Percentiles rank a stretch among this genome's conserved stretches.
Conservation (phyloP, 2,329 filamentous ascomycete genomes). For the Neodidymelliopsis sp. region DNA sequence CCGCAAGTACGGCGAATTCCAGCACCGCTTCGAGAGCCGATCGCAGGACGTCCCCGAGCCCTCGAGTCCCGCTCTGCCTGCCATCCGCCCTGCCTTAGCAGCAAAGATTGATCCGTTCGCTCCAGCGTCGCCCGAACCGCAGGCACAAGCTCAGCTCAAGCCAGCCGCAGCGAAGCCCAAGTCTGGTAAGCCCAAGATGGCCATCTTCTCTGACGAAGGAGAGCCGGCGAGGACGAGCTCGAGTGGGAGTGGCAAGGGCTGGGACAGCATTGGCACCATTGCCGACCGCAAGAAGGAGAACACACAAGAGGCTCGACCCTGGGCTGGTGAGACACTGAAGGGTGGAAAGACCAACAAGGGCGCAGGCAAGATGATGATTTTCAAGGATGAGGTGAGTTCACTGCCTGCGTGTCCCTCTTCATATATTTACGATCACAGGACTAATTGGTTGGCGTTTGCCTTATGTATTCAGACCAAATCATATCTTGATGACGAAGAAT, state of each 20-base stretch:
- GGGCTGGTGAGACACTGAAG: constrained; percentile 90
- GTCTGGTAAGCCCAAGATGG: constrained; percentile 79
- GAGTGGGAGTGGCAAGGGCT: constrained; percentile 72
- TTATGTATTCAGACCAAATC: constrained; percentile 61
- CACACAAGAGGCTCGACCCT: constrained; percentile 81
- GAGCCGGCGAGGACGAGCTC: constrained; percentile 60
- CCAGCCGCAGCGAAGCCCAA: constrained; percentile 63
- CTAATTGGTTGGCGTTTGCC: constrained; percentile 74
- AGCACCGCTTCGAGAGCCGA: constrained; percentile 75
- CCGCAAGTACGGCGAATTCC: constrained; percentile 92
- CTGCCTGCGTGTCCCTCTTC: constrained; percentile 46
- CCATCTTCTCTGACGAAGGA: constrained; percentile 86
- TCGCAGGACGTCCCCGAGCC: constrained; percentile 70
- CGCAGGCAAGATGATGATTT: constrained; percentile 84
- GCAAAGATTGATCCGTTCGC: constrained; percentile 84
- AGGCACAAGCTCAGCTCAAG: constrained; percentile 56
- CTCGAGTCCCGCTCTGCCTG: constrained; percentile 85
- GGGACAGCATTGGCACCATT: constrained; percentile 90
- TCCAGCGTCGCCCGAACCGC: constrained; percentile 54
- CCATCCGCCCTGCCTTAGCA: constrained; percentile 80
- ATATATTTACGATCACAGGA: constrained; percentile 67
- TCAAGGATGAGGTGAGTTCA: constrained; percentile 91
- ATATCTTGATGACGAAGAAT: constrained; percentile 43
- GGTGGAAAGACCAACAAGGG: constrained; percentile 81
- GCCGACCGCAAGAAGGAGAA: constrained; percentile 96